Percentiles rank a stretch among this genome's conserved stretches.
Evolutionary conservation across 2,329 filamentous ascomycete species (phyloP).

Genomic region (Zasmidium citrigriseum): DNA sequence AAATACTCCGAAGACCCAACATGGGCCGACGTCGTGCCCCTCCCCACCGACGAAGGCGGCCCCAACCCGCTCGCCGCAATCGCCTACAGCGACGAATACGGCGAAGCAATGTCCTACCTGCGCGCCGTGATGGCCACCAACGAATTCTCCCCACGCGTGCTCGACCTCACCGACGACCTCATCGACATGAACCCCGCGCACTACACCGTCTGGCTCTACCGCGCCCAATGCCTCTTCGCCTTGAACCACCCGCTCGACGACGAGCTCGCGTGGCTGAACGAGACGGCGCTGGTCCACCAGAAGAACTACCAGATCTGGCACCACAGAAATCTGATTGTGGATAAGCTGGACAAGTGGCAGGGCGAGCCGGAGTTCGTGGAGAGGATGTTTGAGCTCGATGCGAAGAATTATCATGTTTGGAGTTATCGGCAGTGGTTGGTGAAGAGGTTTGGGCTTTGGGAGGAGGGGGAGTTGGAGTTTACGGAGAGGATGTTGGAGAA

Average conservation of each 20-base stretch:
- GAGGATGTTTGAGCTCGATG: slow-evolving; percentile 78
- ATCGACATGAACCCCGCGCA: slow-evolving; percentile 94
- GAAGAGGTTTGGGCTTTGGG: slow-evolving; percentile 60
- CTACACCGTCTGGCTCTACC: slow-evolving; percentile 98
- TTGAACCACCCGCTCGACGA: slow-evolving; percentile 65
- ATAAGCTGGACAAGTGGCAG: slow-evolving; percentile 43
- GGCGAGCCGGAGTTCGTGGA: slow-evolving; percentile 73
- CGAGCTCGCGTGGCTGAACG: slow-evolving; percentile 85
- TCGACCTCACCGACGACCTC: slow-evolving; percentile 83
- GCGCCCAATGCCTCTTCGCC: slow-evolving; percentile 73
- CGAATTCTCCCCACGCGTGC: slow-evolving; percentile 76
- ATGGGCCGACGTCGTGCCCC: slow-evolving; percentile 83
- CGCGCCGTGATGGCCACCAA: slow-evolving; percentile 88
- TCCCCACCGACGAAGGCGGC: slow-evolving; percentile 79
- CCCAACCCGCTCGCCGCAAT: slow-evolving; percentile 81
- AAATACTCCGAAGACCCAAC: slow-evolving; percentile 66
- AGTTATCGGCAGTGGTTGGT: slow-evolving; percentile 84
- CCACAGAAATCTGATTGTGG: slow-evolving; percentile 61
- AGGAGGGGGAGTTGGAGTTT: slow-evolving; percentile 62
- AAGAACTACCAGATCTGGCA: slow-evolving; percentile 99
- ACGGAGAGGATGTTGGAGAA: slow-evolving; percentile 71
- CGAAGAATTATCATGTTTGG: slow-evolving; percentile 99
- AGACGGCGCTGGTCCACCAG: slow-evolving; percentile 76
- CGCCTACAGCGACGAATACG: slow-evolving; percentile 85
- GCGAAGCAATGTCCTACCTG: slow-evolving; percentile 89